Base-by-base conservation (phyloP, 2,329 filamentous ascomycete species). In the Colletotrichum sp. region DNA sequence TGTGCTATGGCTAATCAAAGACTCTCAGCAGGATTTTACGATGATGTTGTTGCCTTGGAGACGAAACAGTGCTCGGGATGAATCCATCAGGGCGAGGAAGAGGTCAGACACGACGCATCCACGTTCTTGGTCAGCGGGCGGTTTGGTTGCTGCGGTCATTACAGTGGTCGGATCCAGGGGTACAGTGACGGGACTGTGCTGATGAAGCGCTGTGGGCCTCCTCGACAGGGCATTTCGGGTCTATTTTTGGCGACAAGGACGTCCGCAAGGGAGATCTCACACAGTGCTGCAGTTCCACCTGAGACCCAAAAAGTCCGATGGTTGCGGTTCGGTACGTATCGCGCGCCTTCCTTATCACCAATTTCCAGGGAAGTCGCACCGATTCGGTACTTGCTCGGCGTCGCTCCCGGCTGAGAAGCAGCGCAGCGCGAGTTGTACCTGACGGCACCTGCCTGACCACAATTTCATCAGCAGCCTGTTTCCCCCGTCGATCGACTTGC, bases 321-420 rank as follows among this genome's bases (percentile, higher is more conserved):
- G 32, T 63, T 7, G 21, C 59, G 1, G 28, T 30, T 32, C 2
- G 39, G 30, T 69, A 76, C 74, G 74, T 76, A 76, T 48, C 7
- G 1, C 10, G 5, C 6, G 28, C 60, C 24, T 68, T 68, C 43
- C 24, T 68, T 68, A 59, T 73, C 73, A 39, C 64, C 26, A 68
- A 63, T 39, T 72, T 61, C 69, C 69, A 72, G 63, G 55, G 57
- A 67, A 73, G 70, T 28, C 18, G 70, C 64, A 60, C 48, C 28
- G 60, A 60, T n/a, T 65, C 67, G 67, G 72, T 36, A 66, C 72
- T 43, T 71, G 67, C 67, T 70, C 67, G 59, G 59, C 26, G 66
- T 70, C 55, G 39, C 34, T 70, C 36, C 57, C 36, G 67, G 36
- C 67, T 34, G 48, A 52, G 57, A 60, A 26, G 16, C 67, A 63